Evolutionary conservation across 2,329 filamentous ascomycete genomes (phyloP).

Genomic region (Plectosphaerella plurivora): DNA sequence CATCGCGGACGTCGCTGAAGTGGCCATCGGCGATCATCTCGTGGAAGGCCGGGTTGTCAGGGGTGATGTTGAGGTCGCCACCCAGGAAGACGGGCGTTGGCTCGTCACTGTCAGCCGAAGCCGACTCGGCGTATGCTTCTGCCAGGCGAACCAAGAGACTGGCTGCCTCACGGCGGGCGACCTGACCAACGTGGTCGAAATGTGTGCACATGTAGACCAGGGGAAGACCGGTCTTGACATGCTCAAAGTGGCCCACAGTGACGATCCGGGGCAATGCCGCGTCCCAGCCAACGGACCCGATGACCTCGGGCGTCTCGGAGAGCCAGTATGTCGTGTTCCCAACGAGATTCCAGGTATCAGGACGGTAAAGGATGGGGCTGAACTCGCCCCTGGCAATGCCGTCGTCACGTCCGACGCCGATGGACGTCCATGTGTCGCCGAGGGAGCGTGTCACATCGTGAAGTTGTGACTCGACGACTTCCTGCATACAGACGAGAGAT

Average conservation of each 20-base stretch:
- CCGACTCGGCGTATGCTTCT: constrained; percentile 16
- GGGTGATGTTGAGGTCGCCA: constrained; percentile 25
- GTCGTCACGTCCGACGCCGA: constrained; percentile 56
- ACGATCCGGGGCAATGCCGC: constrained; percentile 37
- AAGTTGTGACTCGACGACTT: constrained; percentile 41
- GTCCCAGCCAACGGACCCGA: constrained; percentile 57
- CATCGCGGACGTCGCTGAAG: constrained; percentile 18
- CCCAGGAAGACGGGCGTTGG: constrained; percentile 22
- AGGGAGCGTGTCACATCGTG: constrained; percentile 34
- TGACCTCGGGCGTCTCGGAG: constrained; percentile 48
- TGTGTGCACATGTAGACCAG: constrained; percentile 48
- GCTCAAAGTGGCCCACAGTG: constrained; percentile 40
- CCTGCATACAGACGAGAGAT: constrained; percentile 42
- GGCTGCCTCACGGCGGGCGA: constrained; percentile 33
- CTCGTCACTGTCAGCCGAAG: neutral
- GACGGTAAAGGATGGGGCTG: constrained; percentile 60
- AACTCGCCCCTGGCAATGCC: constrained; percentile 61
- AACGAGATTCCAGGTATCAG: constrained; percentile 46
- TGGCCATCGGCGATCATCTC: constrained; percentile 14
- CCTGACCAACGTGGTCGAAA: constrained; percentile 42
- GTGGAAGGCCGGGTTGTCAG: constrained; percentile 19
- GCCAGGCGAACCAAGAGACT: constrained; percentile 29
- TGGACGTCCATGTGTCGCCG: constrained; percentile 40
- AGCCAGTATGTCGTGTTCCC: constrained; percentile 57
- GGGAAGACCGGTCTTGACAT: constrained; percentile 27